Evolutionary conservation across 2,329 filamentous ascomycete genomes (phyloP), one percentile per base, ranked within the genome.

Genomic region (Chrysoporthe puriensis): DNA sequence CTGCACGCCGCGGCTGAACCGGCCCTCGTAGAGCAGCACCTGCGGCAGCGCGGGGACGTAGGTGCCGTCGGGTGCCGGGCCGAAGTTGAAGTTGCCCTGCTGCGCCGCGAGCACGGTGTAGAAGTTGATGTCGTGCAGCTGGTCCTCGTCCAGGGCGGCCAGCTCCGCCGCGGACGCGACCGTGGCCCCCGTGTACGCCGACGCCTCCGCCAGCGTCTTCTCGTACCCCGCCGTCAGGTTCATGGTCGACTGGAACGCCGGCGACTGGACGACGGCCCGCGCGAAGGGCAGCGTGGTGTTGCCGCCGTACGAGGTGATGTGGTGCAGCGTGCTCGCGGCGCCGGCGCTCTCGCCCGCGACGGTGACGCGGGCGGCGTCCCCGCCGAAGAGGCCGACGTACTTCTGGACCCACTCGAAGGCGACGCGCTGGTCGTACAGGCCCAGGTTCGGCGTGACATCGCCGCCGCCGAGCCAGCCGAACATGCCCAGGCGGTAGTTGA

Each of bases 401-500:
- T 79, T 72, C 52, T 81, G 76, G 2, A 80, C 78, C 82, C 82
- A 83, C 70, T 83, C 71, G n/a, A 82, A 74, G 7, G 78, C 79
- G 18, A 77, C 73, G 44, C 77, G 75, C 63, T 79, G 77, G 66
- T 79, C 78, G 70, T 78, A 76, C 36, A 80, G 58, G 1, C 77
- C 79, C 5, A 79, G 79, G 69, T 85, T 86, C 0, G 83, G 78
- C 1, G 77, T 74, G 42, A 63, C 40, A 2, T 42, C 46, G 14
- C 61, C 67, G 4, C 82, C 83, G 6, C 79, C 79, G 0, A 85
- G 76, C 67, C 80, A 85, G 0, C 84, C 83, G 69, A 79, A 84
- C 0, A 82, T 80, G 16, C 82, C 82, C 2, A 83, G 73, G 18
- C 83, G 77, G 70, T 86, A 85, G 74, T 86, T 85, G 59, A 79